These are phyloP conservation scores for Blastobotrys proliferans DNA, from an alignment of 1,139 yeast genomes.

Conservation along the genomic window DNA sequence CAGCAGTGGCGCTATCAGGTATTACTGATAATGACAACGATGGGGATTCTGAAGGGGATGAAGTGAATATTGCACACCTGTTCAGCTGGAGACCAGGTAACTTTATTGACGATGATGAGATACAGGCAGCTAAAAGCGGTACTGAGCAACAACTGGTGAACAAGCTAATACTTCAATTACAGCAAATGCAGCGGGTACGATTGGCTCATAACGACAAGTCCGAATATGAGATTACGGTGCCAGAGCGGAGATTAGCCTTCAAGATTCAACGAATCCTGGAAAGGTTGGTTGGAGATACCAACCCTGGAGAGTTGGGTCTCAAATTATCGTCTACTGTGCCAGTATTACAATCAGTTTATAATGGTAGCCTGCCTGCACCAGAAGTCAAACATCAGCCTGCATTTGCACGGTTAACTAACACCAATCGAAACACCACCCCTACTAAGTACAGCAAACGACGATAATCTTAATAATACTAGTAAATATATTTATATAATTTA, in stretches of 20 bases:
- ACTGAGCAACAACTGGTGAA: slow-evolving; percentile 56
- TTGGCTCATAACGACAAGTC: slow-evolving; percentile 35
- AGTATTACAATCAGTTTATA: slow-evolving; percentile 65
- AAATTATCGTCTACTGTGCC: slow-evolving; percentile 46
- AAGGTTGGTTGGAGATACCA: slow-evolving; percentile 38
- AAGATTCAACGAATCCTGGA: slow-evolving; percentile 49
- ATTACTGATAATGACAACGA: slow-evolving; percentile 10
- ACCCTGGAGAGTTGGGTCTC: slow-evolving; percentile 28
- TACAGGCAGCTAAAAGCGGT: slow-evolving; percentile 44
- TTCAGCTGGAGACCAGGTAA: slow-evolving; percentile 54
- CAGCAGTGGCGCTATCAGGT: slow-evolving; percentile 6
- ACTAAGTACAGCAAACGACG: slow-evolving; percentile 2
- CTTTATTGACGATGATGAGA: slow-evolving; percentile 50
- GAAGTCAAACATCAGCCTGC: slow-evolving; percentile 4
- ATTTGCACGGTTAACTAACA: background rate
- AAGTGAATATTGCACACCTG: slow-evolving; percentile 43
- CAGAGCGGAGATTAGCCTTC: slow-evolving; percentile 49
- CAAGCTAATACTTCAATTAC: slow-evolving; percentile 51
- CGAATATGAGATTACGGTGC: slow-evolving; percentile 37
- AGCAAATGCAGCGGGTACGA: slow-evolving; percentile 60
- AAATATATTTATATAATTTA: background rate
- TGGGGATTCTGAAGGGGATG: slow-evolving; percentile 18
- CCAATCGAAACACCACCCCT: background rate
- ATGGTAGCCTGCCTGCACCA: slow-evolving; percentile 74
- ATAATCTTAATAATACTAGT: background rate